Evolutionary conservation across 1,139 yeast genomes (phyloP).

Genomic region (Casaregolazyma lundiana): DNA sequence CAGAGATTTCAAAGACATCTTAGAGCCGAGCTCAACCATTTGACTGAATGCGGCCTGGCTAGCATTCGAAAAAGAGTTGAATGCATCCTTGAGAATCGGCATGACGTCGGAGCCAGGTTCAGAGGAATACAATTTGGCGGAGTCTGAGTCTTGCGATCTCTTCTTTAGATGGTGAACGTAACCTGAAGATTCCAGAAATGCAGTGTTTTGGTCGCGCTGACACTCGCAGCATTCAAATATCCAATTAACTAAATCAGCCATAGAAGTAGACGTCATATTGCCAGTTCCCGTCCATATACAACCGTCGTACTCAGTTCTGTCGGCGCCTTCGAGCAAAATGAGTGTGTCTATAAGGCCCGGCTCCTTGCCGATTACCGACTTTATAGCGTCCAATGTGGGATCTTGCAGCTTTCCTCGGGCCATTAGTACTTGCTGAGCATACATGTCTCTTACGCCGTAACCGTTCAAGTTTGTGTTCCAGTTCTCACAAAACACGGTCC

Average conservation of each 20-base stretch:
- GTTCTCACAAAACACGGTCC: slow-evolving; percentile 28
- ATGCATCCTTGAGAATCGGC: slow-evolving; percentile 7
- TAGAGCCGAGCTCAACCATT: slow-evolving; percentile 18
- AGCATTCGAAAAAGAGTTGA: slow-evolving; percentile 9
- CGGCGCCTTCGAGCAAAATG: slow-evolving; percentile 18
- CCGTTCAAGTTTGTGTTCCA: slow-evolving; percentile 26
- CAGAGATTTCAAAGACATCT: slow-evolving; percentile 2
- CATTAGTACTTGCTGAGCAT: slow-evolving; percentile 17
- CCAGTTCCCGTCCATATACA: slow-evolving; percentile 25
- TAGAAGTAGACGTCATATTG: slow-evolving; percentile 14
- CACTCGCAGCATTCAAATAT: slow-evolving; percentile 25
- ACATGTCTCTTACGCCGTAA: slow-evolving; percentile 22
- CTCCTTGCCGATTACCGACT: slow-evolving; percentile 21
- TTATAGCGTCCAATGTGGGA: slow-evolving; percentile 25
- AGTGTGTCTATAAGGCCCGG: slow-evolving; percentile 21
- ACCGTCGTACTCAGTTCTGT: slow-evolving; percentile 22
- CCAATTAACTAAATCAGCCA: slow-evolving; percentile 27
- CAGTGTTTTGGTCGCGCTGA: slow-evolving; percentile 18
- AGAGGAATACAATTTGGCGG: background rate
- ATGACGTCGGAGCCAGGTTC: slow-evolving; percentile 1
- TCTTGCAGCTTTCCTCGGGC: slow-evolving; percentile 23
- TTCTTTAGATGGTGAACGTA: slow-evolving; percentile 11
- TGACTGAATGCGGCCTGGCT: slow-evolving; percentile 26
- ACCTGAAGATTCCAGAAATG: slow-evolving; percentile 27
- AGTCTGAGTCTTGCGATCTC: background rate